phyloP scores from a whole-genome alignment of 768 basidiomycete species.

The Tricholoma flavovirens region DNA sequence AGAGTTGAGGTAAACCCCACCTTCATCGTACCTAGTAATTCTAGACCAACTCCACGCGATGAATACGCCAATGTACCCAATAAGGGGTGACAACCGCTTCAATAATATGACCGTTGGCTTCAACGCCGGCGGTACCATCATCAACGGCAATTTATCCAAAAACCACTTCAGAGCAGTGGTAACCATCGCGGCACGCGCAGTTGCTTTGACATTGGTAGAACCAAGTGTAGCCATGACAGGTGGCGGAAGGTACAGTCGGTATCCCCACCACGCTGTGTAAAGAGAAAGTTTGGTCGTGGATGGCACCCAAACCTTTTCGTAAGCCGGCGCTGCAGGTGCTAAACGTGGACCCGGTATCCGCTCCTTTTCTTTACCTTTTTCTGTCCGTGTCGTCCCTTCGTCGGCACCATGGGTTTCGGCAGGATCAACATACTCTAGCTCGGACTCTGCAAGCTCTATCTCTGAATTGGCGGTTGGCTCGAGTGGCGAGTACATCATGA shows the following conservation, averaged over 20 bases:
- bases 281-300: slow-evolving; percentile 70
- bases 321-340: slow-evolving; percentile 19
- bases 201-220: slow-evolving; percentile 58
- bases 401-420: slow-evolving; percentile 1
- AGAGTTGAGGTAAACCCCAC: slow-evolving; percentile 25
- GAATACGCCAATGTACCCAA: slow-evolving; percentile 70
- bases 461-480: slow-evolving; percentile 56
- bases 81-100: slow-evolving; percentile 56
- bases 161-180: slow-evolving; percentile 72
- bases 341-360: slow-evolving; percentile 1
- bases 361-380: slow-evolving; percentile 10
- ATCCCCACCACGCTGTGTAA: slow-evolving; percentile 78
- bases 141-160: slow-evolving; percentile 55
- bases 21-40: slow-evolving; percentile 63
- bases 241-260: slow-evolving; percentile 71
- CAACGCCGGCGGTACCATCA: slow-evolving; percentile 56
- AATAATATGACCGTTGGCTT: slow-evolving; percentile 51
- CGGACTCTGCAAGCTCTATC: slow-evolving; percentile 64
- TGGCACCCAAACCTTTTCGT: slow-evolving; percentile 56
- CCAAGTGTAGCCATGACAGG: slow-evolving; percentile 63
- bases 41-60: slow-evolving; percentile 76
- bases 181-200: slow-evolving; percentile 69
- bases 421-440: slow-evolving; percentile 40
- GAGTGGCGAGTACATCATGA: slow-evolving; percentile 77
- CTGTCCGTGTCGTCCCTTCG: slow-evolving; percentile 1